phyloP scores from a whole-genome alignment of 2,329 filamentous ascomycete species.

The Aspergillus puulaauensis region DNA sequence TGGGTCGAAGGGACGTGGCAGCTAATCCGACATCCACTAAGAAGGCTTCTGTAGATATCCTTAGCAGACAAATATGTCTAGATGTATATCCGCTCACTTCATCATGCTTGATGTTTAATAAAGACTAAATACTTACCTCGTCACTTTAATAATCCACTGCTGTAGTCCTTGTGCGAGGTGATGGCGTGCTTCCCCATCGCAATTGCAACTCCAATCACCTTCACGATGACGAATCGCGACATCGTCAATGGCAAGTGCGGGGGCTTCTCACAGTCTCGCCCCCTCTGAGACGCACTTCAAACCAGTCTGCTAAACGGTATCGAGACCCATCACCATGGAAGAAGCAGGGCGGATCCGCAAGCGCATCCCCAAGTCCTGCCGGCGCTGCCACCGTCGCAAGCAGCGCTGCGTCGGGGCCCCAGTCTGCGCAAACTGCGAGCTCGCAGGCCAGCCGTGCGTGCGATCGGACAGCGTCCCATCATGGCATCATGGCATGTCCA shows the following conservation, averaged over 20 bases:
- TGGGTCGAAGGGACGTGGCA: no score
- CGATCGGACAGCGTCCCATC: constrained; percentile 20
- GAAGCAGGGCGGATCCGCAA: constrained; percentile 16
- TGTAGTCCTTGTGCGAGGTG: neutral
- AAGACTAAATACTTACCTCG: no score
- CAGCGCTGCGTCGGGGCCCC: constrained; percentile 25
- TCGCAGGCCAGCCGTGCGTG: constrained; percentile 19
- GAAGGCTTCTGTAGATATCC: no score
- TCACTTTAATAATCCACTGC: no score
- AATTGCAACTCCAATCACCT: constrained; percentile 6
- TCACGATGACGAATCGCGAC: neutral
- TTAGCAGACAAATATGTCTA: no score
- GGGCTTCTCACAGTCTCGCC: neutral
- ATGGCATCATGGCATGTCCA: constrained; percentile 28
- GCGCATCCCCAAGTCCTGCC: constrained; percentile 24
- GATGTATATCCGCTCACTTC: no score
- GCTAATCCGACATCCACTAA: no score
- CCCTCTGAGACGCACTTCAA: neutral
- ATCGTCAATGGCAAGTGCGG: constrained; percentile 4
- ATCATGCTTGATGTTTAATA: no score
- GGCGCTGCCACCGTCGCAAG: constrained; percentile 25
- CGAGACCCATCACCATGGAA: neutral
- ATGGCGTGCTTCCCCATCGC: constrained; percentile 9
- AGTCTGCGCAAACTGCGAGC: constrained; percentile 21
- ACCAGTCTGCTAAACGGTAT: neutral